Evolutionary conservation across 2,329 filamentous ascomycete genomes (phyloP).

Genomic region (Annulohypoxylon truncatum): DNA sequence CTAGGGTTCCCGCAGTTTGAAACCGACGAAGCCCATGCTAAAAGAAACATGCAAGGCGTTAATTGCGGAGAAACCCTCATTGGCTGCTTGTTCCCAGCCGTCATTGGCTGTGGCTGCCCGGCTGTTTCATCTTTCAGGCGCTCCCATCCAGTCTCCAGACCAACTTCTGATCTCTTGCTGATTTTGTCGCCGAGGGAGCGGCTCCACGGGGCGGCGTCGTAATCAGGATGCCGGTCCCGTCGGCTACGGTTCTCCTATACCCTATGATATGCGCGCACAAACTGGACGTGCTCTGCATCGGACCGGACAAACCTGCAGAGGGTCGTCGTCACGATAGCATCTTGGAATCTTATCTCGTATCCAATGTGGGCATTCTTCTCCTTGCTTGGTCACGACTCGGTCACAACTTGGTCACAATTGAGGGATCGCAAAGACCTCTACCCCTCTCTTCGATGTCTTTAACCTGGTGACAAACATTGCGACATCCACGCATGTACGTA

Average conservation of each 20-base stretch:
- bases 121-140: conserved; percentile 44
- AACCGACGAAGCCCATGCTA: conserved; percentile 36
- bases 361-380: not conserved
- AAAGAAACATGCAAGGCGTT: conserved; percentile 34
- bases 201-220: conserved; percentile 11
- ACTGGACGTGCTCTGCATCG: conserved; percentile 24
- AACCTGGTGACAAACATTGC: conserved; percentile 15
- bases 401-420: conserved; percentile 11
- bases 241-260: not conserved
- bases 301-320: not conserved
- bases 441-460: conserved; percentile 10
- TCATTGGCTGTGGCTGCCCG: conserved; percentile 39
- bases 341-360: conserved; percentile 9
- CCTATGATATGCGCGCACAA: not conserved
- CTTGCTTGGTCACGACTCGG: conserved; percentile 11
- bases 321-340: not conserved
- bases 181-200: conserved; percentile 21
- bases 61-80: conserved; percentile 39
- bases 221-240: conserved; percentile 16
- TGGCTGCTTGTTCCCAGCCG: conserved; percentile 40
- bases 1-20: conserved; percentile 38
- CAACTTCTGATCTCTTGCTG: conserved; percentile 25
- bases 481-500: not conserved
- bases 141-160: conserved; percentile 27
- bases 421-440: conserved; percentile 5